Base-by-base conservation (phyloP, 1,139 yeast genomes). In the Candida glucosophila region DNA sequence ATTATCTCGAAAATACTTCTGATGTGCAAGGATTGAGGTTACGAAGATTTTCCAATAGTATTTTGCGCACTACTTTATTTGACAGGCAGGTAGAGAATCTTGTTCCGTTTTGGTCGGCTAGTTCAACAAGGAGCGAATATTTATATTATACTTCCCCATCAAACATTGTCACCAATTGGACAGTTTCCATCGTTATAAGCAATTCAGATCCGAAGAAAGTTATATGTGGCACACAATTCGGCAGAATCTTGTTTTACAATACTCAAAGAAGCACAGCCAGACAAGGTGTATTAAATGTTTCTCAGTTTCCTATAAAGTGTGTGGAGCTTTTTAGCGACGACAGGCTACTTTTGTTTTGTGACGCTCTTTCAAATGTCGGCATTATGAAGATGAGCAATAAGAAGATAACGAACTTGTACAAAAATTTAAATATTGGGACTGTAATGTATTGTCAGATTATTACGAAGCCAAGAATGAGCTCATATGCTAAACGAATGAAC, bases 151-250 rank as follows among this genome's bases (percentile, higher is more conserved):
- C n/a, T n/a, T n/a, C n/a, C n/a, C n/a, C n/a, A n/a, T n/a, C n/a
- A n/a, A n/a, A n/a, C n/a, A n/a, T n/a, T n/a, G n/a, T n/a, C n/a
- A n/a, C 47, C 11, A 42, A 43, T 24, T 45, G 55, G 54, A 36
- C 44, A 19, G 41, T 44, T 5, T 41, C 53, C 4, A 39, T 49
- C 6, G 36, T 47, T 23, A 27, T 39, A 17, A 28, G 40, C 10
- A 27, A 26, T 6, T 16, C 19, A 3, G 26, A 30, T 16, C 25
- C 26, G 7, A 37, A 35, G 11, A 12, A 32, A 14, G 29, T 56
- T 12, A 38, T 52, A 7, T 48, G 58, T 27, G 65, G 65, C 0
- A 48, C 56, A 6, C 62, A 57, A 27, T 54, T 52, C 36, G 66
- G 66, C 5, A 40, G 43, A 21, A 30, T 59, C 14, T 21, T 46